A percentile compares a stretch with the other conserved stretches of the same genome.
These are phyloP conservation scores for Sporothrix brasiliensis DNA, from an alignment of 2,329 filamentous ascomycete genomes.

Conservation along the genomic window DNA sequence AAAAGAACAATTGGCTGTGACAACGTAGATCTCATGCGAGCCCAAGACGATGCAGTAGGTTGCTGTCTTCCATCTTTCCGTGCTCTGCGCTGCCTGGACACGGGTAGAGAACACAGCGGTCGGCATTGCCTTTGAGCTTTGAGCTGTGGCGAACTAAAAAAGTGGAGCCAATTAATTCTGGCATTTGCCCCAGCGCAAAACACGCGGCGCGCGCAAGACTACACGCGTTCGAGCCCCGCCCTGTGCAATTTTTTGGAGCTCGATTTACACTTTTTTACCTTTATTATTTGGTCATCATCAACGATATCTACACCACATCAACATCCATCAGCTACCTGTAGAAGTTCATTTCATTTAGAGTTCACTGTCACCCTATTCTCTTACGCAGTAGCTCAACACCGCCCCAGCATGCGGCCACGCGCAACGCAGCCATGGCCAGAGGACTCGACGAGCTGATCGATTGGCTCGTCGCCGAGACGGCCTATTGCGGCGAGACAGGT, in stretches of 20 bases:
- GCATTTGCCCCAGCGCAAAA: background rate
- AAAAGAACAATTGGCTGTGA: too few relatives aligned
- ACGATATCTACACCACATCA: background rate
- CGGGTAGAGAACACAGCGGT: too few relatives aligned
- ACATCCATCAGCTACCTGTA: background rate
- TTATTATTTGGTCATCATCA: background rate
- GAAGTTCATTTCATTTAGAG: too few relatives aligned
- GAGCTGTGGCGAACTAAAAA: background rate
- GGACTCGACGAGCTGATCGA: slow-evolving; percentile 52
- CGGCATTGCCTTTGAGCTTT: too few relatives aligned
- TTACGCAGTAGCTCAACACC: background rate
- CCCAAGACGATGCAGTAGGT: too few relatives aligned
- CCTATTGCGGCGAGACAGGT: slow-evolving; percentile 50
- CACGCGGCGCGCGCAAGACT: slow-evolving; percentile 26
- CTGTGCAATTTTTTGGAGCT: slow-evolving; percentile 15
- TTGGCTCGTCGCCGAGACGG: slow-evolving; percentile 50
- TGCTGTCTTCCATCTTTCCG: too few relatives aligned
- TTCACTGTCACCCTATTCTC: too few relatives aligned
- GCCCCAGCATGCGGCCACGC: slow-evolving; percentile 24
- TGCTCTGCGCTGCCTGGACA: too few relatives aligned
- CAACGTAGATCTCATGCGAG: too few relatives aligned
- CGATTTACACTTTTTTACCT: slow-evolving; percentile 23
- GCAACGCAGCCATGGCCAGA: slow-evolving; percentile 41
- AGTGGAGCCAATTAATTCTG: background rate
- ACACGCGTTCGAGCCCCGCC: slow-evolving; percentile 37